Evolutionary conservation across 768 basidiomycete species (phyloP), one percentile per base, ranked within the genome.

Genomic region (Pluteus cervinus): DNA sequence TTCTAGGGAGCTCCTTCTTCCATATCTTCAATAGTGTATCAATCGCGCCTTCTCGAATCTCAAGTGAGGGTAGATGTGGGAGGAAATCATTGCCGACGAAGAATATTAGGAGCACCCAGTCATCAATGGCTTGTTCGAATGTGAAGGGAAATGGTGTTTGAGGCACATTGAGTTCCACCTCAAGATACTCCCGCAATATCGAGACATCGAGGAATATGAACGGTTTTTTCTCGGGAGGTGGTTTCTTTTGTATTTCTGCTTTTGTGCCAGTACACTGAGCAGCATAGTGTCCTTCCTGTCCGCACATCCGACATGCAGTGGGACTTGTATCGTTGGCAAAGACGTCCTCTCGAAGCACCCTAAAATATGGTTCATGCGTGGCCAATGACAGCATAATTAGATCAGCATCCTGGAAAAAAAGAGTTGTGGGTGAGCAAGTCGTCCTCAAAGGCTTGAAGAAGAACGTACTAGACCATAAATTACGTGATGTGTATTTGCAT

Each of bases 21-120:
- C 96, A 99, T 34, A 99, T 98, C 61, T 76, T 84, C 56, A 99
- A 65, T 44, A 99, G 68, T 40, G 87, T 96, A 69, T 98, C 96
- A 68, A 99, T 97, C 21, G 94, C 96, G 45, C 96, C 96, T 69
- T 99, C 94, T 52, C 96, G 79, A 57, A 99, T 99, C 71, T 99
- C 96, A 72, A 99, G 78, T 42, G 86, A 90, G 17, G 96, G 96
- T 41, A 99, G 73, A 67, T 99, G 96, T 15, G 96, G 96, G 51
- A 99, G 74, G 75, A 99, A 93, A 70, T 97, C 91, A 68, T 99
- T 99, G 50, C 96, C 96, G 58, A 99, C 96, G 63, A 99, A 97
- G 80, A 99, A 99, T 50, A 98, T 98, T 54, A 99, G 78, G 55
- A 99, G 80, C 50, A 99, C 90, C 96, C 96, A 99, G 61, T 99